Percentiles rank a stretch among this genome's conserved stretches.
phyloP scores from a whole-genome alignment of 805 yeast species.

The Saccharomycopsis sp. region DNA sequence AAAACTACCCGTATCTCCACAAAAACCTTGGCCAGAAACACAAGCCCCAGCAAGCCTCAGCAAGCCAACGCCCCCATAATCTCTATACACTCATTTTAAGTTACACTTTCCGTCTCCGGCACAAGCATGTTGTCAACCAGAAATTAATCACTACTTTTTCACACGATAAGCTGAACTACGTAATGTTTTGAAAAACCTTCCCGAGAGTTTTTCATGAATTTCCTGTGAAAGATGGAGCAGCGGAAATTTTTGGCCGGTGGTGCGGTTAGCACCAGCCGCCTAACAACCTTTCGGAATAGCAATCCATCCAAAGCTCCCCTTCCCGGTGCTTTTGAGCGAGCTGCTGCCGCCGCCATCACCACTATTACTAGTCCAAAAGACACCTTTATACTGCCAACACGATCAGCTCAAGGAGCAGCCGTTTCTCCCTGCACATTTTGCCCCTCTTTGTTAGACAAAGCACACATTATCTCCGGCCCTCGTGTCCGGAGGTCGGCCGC shows the following conservation, averaged over 20 bases:
- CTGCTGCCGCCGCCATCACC: too few relatives aligned
- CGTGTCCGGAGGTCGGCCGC: not conserved
- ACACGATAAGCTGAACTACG: not conserved
- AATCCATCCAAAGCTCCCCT: too few relatives aligned
- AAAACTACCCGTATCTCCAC: not conserved
- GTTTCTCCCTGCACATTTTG: too few relatives aligned
- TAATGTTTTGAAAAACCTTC: not conserved
- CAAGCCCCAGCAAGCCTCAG: too few relatives aligned
- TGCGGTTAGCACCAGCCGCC: not conserved
- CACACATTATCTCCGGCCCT: not conserved
- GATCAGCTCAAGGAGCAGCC: too few relatives aligned
- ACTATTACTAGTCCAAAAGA: too few relatives aligned
- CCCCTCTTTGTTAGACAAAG: too few relatives aligned
- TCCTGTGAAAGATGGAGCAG: not conserved
- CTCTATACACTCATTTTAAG: not conserved
- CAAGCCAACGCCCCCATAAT: not conserved
- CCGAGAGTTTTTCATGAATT: not conserved
- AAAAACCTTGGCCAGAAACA: too few relatives aligned
- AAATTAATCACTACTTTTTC: not conserved
- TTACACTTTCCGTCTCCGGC: not conserved
- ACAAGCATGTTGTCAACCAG: not conserved
- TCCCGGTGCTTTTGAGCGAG: too few relatives aligned
- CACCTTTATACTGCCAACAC: too few relatives aligned
- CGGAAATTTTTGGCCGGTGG: not conserved
- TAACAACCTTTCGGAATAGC: not conserved